Percentiles rank a stretch among this genome's conserved stretches.
These are phyloP conservation scores for Fragaria nilgerrensis DNA, from an alignment of 306 rosid genomes.

Conservation along the genomic window DNA sequence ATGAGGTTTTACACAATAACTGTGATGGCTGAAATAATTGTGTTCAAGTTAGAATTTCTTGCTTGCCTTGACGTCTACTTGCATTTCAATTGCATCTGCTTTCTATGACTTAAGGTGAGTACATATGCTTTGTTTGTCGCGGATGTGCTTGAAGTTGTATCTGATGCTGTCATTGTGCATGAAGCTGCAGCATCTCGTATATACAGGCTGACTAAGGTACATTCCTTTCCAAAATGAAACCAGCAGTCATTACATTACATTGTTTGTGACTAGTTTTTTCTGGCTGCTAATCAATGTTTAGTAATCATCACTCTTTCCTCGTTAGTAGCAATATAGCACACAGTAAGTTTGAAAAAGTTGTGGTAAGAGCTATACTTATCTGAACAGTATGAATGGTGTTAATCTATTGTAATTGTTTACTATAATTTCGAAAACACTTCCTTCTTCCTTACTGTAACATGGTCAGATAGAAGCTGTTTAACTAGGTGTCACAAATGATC, in stretches of 20 bases:
- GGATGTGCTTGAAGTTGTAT: slow-evolving; percentile 80
- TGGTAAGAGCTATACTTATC: neutral
- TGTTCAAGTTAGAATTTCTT: neutral
- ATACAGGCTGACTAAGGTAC: slow-evolving; percentile 90
- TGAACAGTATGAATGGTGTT: neutral
- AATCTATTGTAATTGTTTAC: neutral
- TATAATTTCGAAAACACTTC: neutral
- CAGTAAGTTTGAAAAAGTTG: neutral
- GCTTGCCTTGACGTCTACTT: slow-evolving; percentile 5
- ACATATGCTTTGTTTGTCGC: slow-evolving; percentile 86
- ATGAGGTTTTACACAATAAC: neutral
- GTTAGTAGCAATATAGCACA: neutral
- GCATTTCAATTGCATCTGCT: slow-evolving; percentile 4
- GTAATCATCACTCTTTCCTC: neutral
- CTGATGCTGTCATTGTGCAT: slow-evolving; percentile 75
- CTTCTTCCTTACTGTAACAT: neutral
- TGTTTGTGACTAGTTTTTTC: neutral
- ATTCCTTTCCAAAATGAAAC: slow-evolving; percentile 7
- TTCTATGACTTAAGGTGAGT: slow-evolving; percentile 59
- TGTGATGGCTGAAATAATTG: neutral
- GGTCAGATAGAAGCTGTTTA: neutral
- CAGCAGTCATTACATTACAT: slow-evolving; percentile 6
- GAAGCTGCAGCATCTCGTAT: slow-evolving; percentile 92
- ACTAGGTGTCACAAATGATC: no score
- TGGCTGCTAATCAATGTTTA: slow-evolving; percentile 10